Evolutionary conservation across 83 land plant genomes (phyloP).

Genomic region (Thuja plicata): DNA sequence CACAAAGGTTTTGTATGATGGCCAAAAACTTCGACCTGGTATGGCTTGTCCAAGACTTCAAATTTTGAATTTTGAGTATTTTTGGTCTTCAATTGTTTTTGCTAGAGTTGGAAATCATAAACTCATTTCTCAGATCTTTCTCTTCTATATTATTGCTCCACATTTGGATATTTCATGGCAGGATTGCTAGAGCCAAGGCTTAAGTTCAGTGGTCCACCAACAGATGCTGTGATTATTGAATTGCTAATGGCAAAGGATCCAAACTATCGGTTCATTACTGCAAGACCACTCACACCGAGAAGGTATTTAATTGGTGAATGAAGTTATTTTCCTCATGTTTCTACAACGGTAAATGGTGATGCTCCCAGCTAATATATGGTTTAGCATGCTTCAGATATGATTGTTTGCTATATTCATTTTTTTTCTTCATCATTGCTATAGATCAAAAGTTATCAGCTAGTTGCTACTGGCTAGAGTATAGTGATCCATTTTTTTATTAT

Average conservation of each 20-base stretch:
- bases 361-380: neutral
- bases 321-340: neutral
- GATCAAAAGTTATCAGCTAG: neutral
- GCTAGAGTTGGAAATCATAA: neutral
- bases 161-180: conserved; percentile 16
- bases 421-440: neutral
- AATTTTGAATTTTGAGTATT: neutral
- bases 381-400: neutral
- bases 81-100: neutral
- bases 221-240: conserved; percentile 38
- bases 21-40: conserved; percentile 60
- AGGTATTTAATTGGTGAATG: neutral
- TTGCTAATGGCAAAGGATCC: conserved; percentile 52
- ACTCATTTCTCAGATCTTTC: neutral
- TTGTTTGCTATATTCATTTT: neutral
- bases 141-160: neutral
- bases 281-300: conserved; percentile 29
- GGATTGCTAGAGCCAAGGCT: conserved; percentile 59
- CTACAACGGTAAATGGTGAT: neutral
- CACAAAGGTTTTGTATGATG: conserved; percentile 43
- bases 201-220: conserved; percentile 41
- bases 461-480: neutral
- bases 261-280: conserved; percentile 36
- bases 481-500: neutral
- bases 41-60: neutral